phyloP scores from a whole-genome alignment of 176 grass and related monocot species.

The Musa troglodytarum region DNA sequence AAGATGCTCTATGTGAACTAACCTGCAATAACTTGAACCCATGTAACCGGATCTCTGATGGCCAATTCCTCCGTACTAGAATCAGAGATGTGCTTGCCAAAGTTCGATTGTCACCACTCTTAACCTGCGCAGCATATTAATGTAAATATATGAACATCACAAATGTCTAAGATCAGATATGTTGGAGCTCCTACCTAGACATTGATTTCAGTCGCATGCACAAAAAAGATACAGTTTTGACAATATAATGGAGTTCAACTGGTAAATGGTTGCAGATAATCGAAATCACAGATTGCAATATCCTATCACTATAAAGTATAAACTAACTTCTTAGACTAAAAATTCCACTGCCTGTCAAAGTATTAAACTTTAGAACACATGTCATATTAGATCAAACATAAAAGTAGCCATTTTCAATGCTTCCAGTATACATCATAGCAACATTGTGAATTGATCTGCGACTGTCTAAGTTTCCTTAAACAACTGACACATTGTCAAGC shows the following conservation, averaged over 20 bases:
- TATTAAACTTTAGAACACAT: not conserved
- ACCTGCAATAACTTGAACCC: conserved; percentile 99
- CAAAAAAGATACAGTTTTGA: not conserved
- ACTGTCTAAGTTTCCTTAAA: not conserved
- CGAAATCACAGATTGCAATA: not conserved
- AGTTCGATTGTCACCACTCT: conserved; percentile 58
- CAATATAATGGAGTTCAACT: not conserved
- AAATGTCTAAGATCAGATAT: not conserved
- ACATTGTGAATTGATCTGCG: not conserved
- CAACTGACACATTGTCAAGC: not conserved
- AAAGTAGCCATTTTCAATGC: not conserved
- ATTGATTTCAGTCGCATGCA: not conserved
- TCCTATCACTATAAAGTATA: not conserved
- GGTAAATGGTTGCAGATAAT: not conserved
- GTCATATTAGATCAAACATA: not conserved
- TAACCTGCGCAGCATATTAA: conserved; percentile 43
- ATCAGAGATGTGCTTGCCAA: conserved; percentile 72
- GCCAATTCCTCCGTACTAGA: conserved; percentile 73
- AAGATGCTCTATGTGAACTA: conserved; percentile 1
- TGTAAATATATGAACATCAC: not conserved
- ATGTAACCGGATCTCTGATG: conserved; percentile 76
- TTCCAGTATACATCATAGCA: not conserved
- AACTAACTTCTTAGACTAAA: not conserved
- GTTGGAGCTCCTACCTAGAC: not conserved
- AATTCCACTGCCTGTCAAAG: not conserved